These are phyloP conservation scores for Trifolium pratense DNA, from an alignment of 306 rosid species.

Conservation along the genomic window DNA sequence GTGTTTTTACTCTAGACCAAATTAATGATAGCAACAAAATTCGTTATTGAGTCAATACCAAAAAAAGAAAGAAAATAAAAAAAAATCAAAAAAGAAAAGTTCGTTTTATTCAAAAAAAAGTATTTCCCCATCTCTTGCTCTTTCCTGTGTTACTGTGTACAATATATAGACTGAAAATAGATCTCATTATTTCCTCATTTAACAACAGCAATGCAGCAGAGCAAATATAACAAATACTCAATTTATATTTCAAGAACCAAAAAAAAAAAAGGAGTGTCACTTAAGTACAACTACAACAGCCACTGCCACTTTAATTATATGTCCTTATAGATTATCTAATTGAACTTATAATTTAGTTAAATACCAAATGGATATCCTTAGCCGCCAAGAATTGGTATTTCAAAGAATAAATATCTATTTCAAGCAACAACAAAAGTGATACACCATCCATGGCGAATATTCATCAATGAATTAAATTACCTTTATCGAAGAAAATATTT, in stretches of 20 bases:
- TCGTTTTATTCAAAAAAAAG: too few relatives aligned
- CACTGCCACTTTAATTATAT: slow-evolving; percentile 31
- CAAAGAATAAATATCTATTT: slow-evolving; percentile 46
- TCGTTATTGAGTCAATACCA: too few relatives aligned
- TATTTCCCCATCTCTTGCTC: neutral
- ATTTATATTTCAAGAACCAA: slow-evolving; percentile 38
- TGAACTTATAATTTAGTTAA: slow-evolving; percentile 39
- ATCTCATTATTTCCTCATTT: neutral
- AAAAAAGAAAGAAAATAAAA: too few relatives aligned
- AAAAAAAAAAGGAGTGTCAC: neutral
- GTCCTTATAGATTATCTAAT: slow-evolving; percentile 25
- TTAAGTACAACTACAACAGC: slow-evolving; percentile 46
- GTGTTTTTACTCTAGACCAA: too few relatives aligned
- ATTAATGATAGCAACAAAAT: too few relatives aligned
- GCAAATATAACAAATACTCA: slow-evolving; percentile 28
- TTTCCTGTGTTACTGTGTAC: neutral
- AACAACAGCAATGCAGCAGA: neutral
- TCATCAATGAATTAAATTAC: slow-evolving; percentile 45
- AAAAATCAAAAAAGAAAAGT: too few relatives aligned
- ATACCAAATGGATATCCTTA: slow-evolving; percentile 41
- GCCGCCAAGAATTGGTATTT: slow-evolving; percentile 35
- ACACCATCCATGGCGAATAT: slow-evolving; percentile 42
- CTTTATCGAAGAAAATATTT: slow-evolving; percentile 37
- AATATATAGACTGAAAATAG: neutral
- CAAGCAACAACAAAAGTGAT: slow-evolving; percentile 40